These are phyloP conservation scores for Teratosphaeria destructans DNA, from an alignment of 2,329 filamentous ascomycete species.

Conservation along the genomic window DNA sequence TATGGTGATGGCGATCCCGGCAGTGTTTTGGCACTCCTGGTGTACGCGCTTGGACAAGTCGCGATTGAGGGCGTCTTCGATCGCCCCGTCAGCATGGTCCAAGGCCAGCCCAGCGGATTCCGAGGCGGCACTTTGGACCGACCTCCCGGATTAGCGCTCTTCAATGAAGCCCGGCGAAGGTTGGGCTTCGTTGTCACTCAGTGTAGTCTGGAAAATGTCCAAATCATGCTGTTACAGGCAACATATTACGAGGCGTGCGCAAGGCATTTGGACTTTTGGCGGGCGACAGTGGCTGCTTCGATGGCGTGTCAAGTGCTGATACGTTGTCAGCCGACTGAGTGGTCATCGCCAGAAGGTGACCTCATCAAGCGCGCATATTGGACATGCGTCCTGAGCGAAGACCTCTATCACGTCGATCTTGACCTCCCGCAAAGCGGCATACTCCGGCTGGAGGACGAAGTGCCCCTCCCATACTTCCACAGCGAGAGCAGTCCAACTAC, in stretches of 20 bases:
- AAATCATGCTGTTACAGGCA: conserved; percentile 47
- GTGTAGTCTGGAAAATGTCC: conserved; percentile 49
- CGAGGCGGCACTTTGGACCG: conserved; percentile 40
- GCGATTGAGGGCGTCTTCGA: conserved; percentile 43
- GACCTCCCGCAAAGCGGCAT: conserved; percentile 48
- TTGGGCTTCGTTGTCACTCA: conserved; percentile 48
- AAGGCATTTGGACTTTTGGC: conserved; percentile 47
- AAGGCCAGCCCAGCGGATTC: conserved; percentile 42
- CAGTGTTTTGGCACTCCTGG: conserved; percentile 46
- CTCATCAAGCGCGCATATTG: conserved; percentile 47
- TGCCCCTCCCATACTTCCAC: conserved; percentile 45
- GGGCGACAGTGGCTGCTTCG: conserved; percentile 46
- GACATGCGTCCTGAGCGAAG: conserved; percentile 43
- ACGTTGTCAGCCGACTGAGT: conserved; percentile 37
- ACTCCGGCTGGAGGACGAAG: conserved; percentile 41
- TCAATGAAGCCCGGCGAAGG: conserved; percentile 52
- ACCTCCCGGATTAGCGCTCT: conserved; percentile 49
- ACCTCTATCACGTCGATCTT: conserved; percentile 48
- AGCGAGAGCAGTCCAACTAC: conserved; percentile 8
- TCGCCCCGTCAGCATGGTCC: conserved; percentile 34
- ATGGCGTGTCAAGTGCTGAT: conserved; percentile 48
- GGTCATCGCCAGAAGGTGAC: conserved; percentile 39
- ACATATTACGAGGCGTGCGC: conserved; percentile 18
- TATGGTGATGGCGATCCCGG: conserved; percentile 40
- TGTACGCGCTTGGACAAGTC: conserved; percentile 50